Evolutionary conservation across 331 rosid genomes (phyloP), one percentile per base, ranked within the genome.

Genomic region (Ulmus americana): DNA sequence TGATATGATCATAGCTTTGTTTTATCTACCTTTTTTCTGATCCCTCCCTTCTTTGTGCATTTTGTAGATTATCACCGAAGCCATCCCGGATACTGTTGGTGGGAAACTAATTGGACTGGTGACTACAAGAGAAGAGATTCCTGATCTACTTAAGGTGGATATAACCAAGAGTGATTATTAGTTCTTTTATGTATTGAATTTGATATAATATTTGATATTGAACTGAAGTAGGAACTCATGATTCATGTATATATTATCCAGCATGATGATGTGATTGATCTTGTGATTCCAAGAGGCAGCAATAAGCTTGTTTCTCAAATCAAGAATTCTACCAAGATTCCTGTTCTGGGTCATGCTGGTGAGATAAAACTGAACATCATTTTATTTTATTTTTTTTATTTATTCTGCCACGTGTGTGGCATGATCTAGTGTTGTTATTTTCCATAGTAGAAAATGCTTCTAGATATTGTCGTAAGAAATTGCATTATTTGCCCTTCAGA

Each of bases 321-420:
- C 57, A 90, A 90, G 84, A 84, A 82, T 71, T 90, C 87, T n/a
- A 94, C 99, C 56, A 90, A 94, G 77, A 94, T 94, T 79, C 97
- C 99, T 50, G 99, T 94, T 72, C 88, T 94, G 45, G 99, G 99
- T 64, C 99, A 94, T 71, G 97, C 99, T 68, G 99, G 99, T 94
- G 70, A 87, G 83, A 67, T 51, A 18, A 18, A 55, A 70, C 70
- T 61, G 53, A 54, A 54, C 70, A 28, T 69, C 1, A 22, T 59
- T 8, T 45, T 60, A 11, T 64, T 18, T n/a, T n/a, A n/a, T n/a
- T n/a, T n/a, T n/a, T 12, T 62, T 56, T 6, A n/a, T 54, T 12
- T 61, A 61, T 39, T 44, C 47, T 61, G 55, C 70, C 64, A 10
- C 6, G 41, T 61, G 14, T 68, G 67, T 74, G 74, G 61, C 53